phyloP scores from a whole-genome alignment of 495 filamentous ascomycete species.

The Penicillium lividum region DNA sequence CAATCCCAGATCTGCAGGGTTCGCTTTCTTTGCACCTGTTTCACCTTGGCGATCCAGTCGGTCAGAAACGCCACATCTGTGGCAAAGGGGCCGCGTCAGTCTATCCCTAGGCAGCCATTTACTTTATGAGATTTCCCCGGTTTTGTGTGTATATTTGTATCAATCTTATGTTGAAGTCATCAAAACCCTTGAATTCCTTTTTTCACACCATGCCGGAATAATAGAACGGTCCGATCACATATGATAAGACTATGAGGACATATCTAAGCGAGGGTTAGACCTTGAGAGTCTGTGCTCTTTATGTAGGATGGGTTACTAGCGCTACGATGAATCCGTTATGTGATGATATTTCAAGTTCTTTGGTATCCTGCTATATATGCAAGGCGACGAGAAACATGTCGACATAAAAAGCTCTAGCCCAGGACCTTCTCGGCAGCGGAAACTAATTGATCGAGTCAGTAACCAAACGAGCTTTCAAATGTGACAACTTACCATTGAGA shows the following conservation, averaged over 20 bases:
- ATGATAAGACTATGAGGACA: neutral
- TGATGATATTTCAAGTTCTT: neutral
- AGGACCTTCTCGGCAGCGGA: slow-evolving; percentile 75
- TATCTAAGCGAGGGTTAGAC: neutral
- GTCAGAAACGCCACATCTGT: slow-evolving; percentile 17
- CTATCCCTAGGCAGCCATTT: slow-evolving; percentile 14
- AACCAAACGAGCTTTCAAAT: neutral
- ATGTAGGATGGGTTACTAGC: neutral
- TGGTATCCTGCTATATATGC: slow-evolving; percentile 3
- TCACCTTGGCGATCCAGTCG: neutral
- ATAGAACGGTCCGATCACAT: neutral
- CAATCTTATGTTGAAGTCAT: too few species aligned
- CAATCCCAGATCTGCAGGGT: slow-evolving; percentile 14
- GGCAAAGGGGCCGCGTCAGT: slow-evolving; percentile 22
- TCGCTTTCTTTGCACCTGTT: slow-evolving; percentile 11
- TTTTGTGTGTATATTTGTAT: too few species aligned
- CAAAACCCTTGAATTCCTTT: too few species aligned
- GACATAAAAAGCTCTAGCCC: slow-evolving; percentile 38
- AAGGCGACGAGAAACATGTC: neutral
- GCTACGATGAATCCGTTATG: neutral
- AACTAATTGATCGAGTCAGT: slow-evolving; percentile 40
- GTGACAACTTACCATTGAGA: slow-evolving; percentile 62
- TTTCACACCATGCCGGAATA: too few species aligned
- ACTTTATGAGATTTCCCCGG: neutral
- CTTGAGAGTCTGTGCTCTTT: neutral